Base-by-base conservation (phyloP, 345 rosid species). In the Dipteronia dyeriana region DNA sequence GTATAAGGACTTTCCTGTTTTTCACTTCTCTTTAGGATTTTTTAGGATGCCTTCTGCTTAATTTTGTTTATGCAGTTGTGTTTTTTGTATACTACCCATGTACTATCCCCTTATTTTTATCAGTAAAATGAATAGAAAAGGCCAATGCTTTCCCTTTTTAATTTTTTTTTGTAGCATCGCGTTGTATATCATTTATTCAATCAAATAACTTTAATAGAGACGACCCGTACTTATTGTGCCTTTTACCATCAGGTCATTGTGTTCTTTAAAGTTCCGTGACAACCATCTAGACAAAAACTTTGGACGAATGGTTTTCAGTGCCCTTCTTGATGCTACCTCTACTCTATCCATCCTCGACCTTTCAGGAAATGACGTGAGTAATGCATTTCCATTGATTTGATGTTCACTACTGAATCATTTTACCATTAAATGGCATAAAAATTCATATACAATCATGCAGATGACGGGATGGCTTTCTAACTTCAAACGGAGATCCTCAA, bases 391-490 rank as follows among this genome's bases (percentile, higher is more conserved):
- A 73, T 73, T n/a, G 41, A 63, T 68, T 68, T 39, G 41, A 53
- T 61, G 25, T 23, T 69, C 43, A 75, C 34, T 26, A 68, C 56
- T 71, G 73, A 60, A 43, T 64, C 64, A 22, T 78, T 66, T 53
- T 54, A 66, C 56, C 59, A 51, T 76, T 77, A 74, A 60, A 74
- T n/a, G 77, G 29, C 43, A 74, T 56, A 74, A 43, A n/a, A 66
- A 38, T 34, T 78, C 26, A 65, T 45, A 59, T 31, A 62, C 62
- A 41, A 54, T 76, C 9, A 47, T 47, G 61, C 82, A 94, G 97
- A 87, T 95, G 79, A 74, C 91, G 79, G 97, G 99, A 75, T 92
- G 97, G 97, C 94, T 94, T 70, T 85, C 88, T 74, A 82, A 84
- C 85, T 86, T 90, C 75, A 74, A 83, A 82, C 34, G 82, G 87